phyloP scores from a whole-genome alignment of 2,329 filamentous ascomycete genomes.

The Keithomyces neogunnii region DNA sequence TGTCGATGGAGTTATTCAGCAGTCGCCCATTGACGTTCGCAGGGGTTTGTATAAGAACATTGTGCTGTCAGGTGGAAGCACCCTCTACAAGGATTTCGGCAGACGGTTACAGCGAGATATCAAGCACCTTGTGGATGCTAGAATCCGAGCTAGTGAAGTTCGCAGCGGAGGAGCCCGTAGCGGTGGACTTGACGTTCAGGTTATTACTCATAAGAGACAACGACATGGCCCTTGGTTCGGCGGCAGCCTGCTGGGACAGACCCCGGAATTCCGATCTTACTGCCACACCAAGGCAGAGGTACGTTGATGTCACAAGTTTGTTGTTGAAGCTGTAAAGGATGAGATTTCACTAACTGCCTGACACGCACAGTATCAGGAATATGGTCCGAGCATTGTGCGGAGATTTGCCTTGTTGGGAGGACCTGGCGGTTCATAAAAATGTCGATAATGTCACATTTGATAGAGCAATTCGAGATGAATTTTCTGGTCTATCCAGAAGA shows the following conservation, averaged over 20 bases:
- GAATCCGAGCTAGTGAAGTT: constrained; percentile 86
- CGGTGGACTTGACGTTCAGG: constrained; percentile 91
- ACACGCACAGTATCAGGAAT: constrained; percentile 73
- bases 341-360: constrained; percentile 14
- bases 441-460: background rate
- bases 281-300: constrained; percentile 87
- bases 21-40: constrained; percentile 93
- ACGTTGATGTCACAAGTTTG: constrained; percentile 14
- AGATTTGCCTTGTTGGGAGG: constrained; percentile 91
- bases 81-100: constrained; percentile 97
- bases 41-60: constrained; percentile 99
- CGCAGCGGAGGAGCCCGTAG: constrained; percentile 87
- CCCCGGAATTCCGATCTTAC: constrained; percentile 96
- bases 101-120: constrained; percentile 94
- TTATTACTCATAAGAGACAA: constrained; percentile 96
- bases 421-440: constrained; percentile 64
- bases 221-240: constrained; percentile 98
- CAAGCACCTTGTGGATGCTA: constrained; percentile 85
- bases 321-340: too few species aligned
- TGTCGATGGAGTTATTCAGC: constrained; percentile 94
- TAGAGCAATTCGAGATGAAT: constrained; percentile 2
- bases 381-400: constrained; percentile 89
- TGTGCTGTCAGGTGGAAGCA: constrained; percentile 92
- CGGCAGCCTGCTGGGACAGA: constrained; percentile 91
- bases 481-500: background rate